A percentile compares a stretch with the other conserved stretches of the same genome.
These are phyloP conservation scores for Pseudopyricularia javanii DNA, from an alignment of 2,329 filamentous ascomycete genomes.

Conservation along the genomic window DNA sequence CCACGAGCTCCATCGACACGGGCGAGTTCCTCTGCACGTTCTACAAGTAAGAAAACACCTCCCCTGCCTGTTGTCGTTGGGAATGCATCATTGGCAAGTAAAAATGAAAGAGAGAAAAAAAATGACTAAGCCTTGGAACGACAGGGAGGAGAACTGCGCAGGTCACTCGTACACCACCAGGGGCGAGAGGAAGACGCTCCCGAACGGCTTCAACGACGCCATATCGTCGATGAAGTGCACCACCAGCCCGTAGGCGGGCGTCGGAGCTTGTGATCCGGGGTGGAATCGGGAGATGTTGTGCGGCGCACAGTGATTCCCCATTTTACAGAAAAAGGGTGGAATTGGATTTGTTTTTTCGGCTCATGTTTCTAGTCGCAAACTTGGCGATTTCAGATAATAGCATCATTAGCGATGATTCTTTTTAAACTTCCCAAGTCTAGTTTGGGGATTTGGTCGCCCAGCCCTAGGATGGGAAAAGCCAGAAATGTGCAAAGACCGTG, in stretches of 20 bases:
- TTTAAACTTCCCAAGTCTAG: too few relatives aligned
- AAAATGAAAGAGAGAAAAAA: neutral
- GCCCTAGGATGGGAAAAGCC: too few relatives aligned
- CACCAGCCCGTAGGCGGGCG: neutral
- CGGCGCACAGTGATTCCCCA: too few relatives aligned
- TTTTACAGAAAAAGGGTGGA: too few relatives aligned
- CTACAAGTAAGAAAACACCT: neutral
- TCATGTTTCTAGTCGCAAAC: too few relatives aligned
- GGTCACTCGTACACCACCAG: neutral
- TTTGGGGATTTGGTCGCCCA: too few relatives aligned
- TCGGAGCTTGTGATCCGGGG: neutral
- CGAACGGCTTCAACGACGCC: neutral
- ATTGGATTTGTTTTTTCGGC: too few relatives aligned
- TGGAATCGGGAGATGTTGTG: neutral
- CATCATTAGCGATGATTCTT: too few relatives aligned
- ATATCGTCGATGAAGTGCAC: neutral
- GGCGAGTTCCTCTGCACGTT: neutral
- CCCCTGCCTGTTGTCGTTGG: neutral
- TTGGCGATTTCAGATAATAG: too few relatives aligned
- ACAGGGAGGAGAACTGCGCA: neutral
- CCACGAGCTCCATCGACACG: neutral
- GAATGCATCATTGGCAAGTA: neutral
- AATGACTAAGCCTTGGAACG: too few relatives aligned
- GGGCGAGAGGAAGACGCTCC: neutral
- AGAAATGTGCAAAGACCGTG: too few relatives aligned